These are phyloP conservation scores for Forsythia suspensa DNA, from an alignment of 257 asterid species.

Conservation along the genomic window DNA sequence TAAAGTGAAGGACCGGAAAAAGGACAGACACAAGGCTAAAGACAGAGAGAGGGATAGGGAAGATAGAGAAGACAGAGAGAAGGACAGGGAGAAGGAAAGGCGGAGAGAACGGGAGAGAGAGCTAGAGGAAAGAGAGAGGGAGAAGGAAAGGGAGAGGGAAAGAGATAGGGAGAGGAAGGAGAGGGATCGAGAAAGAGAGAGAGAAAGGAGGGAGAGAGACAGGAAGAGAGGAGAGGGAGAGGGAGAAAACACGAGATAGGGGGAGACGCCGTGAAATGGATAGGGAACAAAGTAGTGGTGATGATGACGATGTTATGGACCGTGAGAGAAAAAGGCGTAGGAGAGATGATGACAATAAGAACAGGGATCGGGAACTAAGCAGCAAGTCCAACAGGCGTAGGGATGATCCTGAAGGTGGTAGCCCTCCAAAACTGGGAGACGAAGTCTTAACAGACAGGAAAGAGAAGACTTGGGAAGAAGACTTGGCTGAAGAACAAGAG, in stretches of 20 bases:
- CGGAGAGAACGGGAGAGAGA: neutral
- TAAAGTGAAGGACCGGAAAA: conserved; percentile 45
- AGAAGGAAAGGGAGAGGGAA: conserved; percentile 25
- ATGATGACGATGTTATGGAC: conserved; percentile 45
- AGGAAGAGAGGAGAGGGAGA: conserved; percentile 32
- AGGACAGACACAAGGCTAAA: conserved; percentile 27
- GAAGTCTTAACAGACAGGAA: conserved; percentile 34
- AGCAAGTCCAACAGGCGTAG: conserved; percentile 38
- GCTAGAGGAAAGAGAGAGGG: no score
- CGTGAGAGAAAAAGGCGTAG: conserved; percentile 67
- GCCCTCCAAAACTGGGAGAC: conserved; percentile 44
- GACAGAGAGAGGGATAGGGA: conserved; percentile 32
- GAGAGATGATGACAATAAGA: conserved; percentile 58
- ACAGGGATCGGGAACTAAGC: conserved; percentile 44
- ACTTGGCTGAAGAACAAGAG: conserved; percentile 78
- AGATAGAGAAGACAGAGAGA: conserved; percentile 23
- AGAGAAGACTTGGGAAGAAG: conserved; percentile 63
- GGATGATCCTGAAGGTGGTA: conserved; percentile 48
- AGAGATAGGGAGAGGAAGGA: conserved; percentile 18
- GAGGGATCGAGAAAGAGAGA: neutral
- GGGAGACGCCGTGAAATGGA: conserved; percentile 48
- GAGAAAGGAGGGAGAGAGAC: conserved; percentile 27
- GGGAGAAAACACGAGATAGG: conserved; percentile 43
- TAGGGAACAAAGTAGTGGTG: conserved; percentile 54
- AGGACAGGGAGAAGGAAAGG: conserved; percentile 6